Conservation (phyloP, 2,329 filamentous ascomycete genomes). For the Hymenoscyphus albidus region DNA sequence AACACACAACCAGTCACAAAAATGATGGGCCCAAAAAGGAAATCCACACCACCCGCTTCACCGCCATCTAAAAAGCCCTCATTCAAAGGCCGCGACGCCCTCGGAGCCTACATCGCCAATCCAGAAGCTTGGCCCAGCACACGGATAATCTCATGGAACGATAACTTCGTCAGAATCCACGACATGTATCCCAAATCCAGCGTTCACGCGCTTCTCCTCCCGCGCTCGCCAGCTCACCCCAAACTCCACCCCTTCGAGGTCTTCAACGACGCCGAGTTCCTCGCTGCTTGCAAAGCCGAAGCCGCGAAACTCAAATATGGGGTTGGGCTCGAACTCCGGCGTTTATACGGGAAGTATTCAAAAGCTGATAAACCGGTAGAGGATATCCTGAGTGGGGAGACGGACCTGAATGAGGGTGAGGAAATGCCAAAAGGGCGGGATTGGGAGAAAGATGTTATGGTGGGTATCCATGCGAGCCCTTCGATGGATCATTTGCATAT, state of each 20-base stretch:
- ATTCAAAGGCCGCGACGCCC: slow-evolving; percentile 52
- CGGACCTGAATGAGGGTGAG: slow-evolving; percentile 43
- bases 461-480: slow-evolving; percentile 81
- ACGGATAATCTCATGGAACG: slow-evolving; percentile 61
- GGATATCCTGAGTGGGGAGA: slow-evolving; percentile 58
- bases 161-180: slow-evolving; percentile 71
- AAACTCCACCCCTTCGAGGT: slow-evolving; percentile 72
- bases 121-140: slow-evolving; percentile 57
- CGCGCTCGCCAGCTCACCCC: slow-evolving; percentile 60
- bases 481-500: slow-evolving; percentile 92
- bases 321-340: slow-evolving; percentile 70
- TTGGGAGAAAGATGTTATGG: slow-evolving; percentile 70
- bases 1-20: slow-evolving; percentile 41
- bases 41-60: slow-evolving; percentile 15
- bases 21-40: slow-evolving; percentile 42
- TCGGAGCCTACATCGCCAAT: slow-evolving; percentile 62
- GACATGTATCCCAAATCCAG: slow-evolving; percentile 84
- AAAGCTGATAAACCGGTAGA: slow-evolving; percentile 59
- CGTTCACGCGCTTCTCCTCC: slow-evolving; percentile 84
- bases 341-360: slow-evolving; percentile 63
- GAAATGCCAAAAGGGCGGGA: slow-evolving; percentile 68
- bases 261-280: slow-evolving; percentile 67
- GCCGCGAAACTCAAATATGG: slow-evolving; percentile 57
- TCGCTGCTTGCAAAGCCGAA: slow-evolving; percentile 59
- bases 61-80: slow-evolving; percentile 17